Conservation (phyloP, 2,329 filamentous ascomycete genomes). For the Colletotrichum zoysiae region DNA sequence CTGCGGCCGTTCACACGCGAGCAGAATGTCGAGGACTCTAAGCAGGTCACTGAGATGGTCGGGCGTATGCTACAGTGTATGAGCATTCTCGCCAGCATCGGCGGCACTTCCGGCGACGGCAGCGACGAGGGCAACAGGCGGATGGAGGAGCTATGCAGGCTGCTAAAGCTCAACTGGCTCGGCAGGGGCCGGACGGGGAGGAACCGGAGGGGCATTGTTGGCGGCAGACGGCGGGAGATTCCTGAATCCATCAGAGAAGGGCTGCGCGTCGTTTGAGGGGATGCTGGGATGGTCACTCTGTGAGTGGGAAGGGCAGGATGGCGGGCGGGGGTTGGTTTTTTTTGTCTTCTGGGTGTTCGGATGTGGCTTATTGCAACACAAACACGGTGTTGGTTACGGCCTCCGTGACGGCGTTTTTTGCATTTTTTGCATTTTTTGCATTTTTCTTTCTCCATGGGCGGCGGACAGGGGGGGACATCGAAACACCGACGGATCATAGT, state of each 20-base stretch:
- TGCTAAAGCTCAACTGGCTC: slow-evolving; percentile 97
- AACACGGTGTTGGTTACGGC: slow-evolving; percentile 33
- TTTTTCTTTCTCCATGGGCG: not conserved
- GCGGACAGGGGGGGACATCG: not conserved
- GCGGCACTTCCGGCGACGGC: slow-evolving; percentile 54
- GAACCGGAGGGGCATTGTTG: slow-evolving; percentile 91
- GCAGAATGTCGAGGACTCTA: slow-evolving; percentile 74
- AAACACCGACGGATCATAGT: not conserved
- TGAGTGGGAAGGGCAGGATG: not conserved
- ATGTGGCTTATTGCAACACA: not conserved
- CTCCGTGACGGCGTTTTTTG: slow-evolving; percentile 39
- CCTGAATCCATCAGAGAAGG: slow-evolving; percentile 48
- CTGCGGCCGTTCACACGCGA: slow-evolving; percentile 68
- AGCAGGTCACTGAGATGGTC: slow-evolving; percentile 92
- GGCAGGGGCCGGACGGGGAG: slow-evolving; percentile 89
- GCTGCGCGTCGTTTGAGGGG: slow-evolving; percentile 53
- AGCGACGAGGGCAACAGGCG: slow-evolving; percentile 80
- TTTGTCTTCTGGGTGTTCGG: slow-evolving; percentile 1
- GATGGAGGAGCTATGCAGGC: slow-evolving; percentile 85
- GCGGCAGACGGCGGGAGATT: slow-evolving; percentile 66
- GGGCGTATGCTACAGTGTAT: slow-evolving; percentile 97
- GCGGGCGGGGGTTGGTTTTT: not conserved
- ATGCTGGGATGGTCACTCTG: not conserved
- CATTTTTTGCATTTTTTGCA: slow-evolving; percentile 37
- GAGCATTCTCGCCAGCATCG: slow-evolving; percentile 84